Base-by-base conservation (phyloP, 2,329 filamentous ascomycete genomes). In the Chrysoporthe austroafricana region DNA sequence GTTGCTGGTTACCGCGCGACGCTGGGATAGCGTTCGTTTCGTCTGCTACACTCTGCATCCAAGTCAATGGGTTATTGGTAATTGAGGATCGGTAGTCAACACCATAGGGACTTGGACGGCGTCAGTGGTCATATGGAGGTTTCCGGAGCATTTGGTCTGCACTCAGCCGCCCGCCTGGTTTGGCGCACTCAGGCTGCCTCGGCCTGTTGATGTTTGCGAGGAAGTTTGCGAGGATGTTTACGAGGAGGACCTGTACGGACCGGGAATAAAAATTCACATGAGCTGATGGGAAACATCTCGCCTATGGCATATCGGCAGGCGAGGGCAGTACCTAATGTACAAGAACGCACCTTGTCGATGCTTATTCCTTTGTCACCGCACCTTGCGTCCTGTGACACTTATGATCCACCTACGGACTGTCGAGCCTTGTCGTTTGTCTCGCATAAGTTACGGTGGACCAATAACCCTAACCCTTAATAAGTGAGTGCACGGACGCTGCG, bases 41-140 rank as follows among this genome's bases (percentile, higher is more conserved):
- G 50, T 54, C 50, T 14, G 11, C 7, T 54, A 13, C 32, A 13
- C 26, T 54, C 59, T 44, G 13, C 18, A 18, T 7, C 43, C 44
- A 34, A 36, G 8, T 8, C 34, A 21, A 14, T 16, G 21, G n/a
- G 42, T 60, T 42, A 32, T 43, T 43, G 57, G 39, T 39, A 60
- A 21, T 60, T 60, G 57, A 57, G 54, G 54, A 39, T 57, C 34
- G 54, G n/a, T 32, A 32, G 34, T 36, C 32, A 18, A 14, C 14
- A 11, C 42, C 42, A 34, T 44, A 52, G 21, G 34, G 34, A 18
- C 48, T 63, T 50, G n/a, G 62, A 56, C 52, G 62, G 62, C 62
- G 50, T 56, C 62, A 43, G 16, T 34, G 62, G 54, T 50, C 56
- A 50, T 32, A 26, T 14, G 32, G 32, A 46, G 54, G 63, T 21